phyloP scores from a whole-genome alignment of 2,329 filamentous ascomycete genomes.

The Zopfia rhizophila region DNA sequence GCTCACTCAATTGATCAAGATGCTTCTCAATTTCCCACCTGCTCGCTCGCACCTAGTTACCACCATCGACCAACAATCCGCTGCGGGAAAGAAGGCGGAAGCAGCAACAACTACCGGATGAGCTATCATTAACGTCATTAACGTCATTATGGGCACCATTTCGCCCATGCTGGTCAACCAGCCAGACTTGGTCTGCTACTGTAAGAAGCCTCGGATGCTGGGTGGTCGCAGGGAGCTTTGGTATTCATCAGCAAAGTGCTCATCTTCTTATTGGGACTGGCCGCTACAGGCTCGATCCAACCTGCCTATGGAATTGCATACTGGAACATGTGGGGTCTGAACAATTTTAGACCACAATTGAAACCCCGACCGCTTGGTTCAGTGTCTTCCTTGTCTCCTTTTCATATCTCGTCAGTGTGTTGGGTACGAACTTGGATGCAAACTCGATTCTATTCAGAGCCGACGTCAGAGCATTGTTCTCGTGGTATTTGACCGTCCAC shows the following conservation, averaged over 20 bases:
- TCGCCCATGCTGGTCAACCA: conserved; percentile 55
- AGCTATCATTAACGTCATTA: conserved; percentile 55
- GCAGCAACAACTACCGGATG: conserved; percentile 42
- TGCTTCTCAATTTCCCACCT: too few relatives aligned
- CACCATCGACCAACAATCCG: conserved; percentile 17
- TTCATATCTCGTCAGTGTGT: conserved; percentile 51
- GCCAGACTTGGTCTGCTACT: conserved; percentile 56
- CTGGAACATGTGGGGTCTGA: conserved; percentile 61
- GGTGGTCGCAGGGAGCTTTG: conserved; percentile 43
- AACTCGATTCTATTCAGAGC: conserved; percentile 56
- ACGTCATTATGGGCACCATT: conserved; percentile 54
- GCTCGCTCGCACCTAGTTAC: too few relatives aligned
- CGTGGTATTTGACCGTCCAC: conserved; percentile 56
- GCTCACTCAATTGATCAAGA: too few relatives aligned
- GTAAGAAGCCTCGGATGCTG: conserved; percentile 44
- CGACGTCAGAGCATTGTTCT: conserved; percentile 56
- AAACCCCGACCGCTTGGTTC: conserved; percentile 49
- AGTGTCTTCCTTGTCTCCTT: conserved; percentile 53
- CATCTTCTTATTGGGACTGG: conserved; percentile 55
- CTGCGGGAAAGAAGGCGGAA: conserved; percentile 21
- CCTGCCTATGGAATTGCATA: conserved; percentile 50
- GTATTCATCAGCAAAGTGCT: conserved; percentile 53
- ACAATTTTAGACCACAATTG: conserved; percentile 55
- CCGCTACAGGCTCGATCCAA: conserved; percentile 51
- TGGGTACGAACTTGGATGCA: conserved; percentile 56